A percentile compares a stretch with the other conserved stretches of the same genome.
Evolutionary conservation across 257 asterid genomes (phyloP).

Genomic region (Nicotiana paniculata): DNA sequence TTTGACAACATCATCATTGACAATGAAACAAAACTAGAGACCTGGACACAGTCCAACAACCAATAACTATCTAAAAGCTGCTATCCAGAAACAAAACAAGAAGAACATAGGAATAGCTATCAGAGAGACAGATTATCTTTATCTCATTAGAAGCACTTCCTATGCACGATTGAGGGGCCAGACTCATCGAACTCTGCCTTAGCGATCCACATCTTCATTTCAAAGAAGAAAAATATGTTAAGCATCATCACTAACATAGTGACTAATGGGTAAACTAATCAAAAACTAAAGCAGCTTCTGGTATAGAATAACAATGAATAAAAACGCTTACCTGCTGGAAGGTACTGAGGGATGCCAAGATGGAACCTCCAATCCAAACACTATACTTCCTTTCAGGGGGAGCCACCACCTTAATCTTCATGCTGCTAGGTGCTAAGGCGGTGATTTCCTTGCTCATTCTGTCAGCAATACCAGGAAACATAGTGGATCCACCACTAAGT

Average conservation of each 20-base stretch:
- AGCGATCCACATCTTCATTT: constrained; percentile 6
- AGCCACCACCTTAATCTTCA: constrained; percentile 4
- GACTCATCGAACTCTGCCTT: constrained; percentile 9
- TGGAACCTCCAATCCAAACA: constrained; percentile 8
- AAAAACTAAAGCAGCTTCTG: background rate
- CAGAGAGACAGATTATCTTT: background rate
- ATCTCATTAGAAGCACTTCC: constrained; percentile 4
- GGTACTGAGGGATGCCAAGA: constrained; percentile 11
- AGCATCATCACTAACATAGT: background rate
- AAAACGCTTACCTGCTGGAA: constrained; percentile 6
- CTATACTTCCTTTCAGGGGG: constrained; percentile 14
- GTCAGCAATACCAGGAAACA: constrained; percentile 12
- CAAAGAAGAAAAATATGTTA: background rate
- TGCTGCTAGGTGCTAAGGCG: constrained; percentile 4
- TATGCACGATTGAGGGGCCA: constrained; percentile 8
- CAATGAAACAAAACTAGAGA: background rate
- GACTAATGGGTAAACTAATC: background rate
- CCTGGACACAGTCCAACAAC: background rate
- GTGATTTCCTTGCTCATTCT: constrained; percentile 11
- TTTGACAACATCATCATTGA: background rate
- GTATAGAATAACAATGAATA: background rate
- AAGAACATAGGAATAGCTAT: background rate
- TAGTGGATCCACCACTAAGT: constrained; percentile 13
- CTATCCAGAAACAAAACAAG: background rate
- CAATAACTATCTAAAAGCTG: background rate